Conservation (phyloP, 495 filamentous ascomycete genomes). For the Talaromyces adpressus region DNA sequence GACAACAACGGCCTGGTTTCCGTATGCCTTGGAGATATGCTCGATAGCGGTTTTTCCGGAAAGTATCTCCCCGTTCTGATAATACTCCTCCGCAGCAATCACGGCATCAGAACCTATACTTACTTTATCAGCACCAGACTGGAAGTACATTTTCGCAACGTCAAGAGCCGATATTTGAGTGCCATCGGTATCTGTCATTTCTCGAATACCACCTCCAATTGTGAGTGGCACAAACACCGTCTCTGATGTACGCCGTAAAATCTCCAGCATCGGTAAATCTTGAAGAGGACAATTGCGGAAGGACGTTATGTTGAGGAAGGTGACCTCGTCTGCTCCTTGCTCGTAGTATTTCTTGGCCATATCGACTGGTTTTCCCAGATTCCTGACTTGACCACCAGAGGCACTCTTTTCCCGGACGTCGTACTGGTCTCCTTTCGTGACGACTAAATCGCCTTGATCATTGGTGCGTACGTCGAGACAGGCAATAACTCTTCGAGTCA, state of each 20-base stretch:
- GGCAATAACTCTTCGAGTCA: slow-evolving; percentile 87
- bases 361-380: slow-evolving; percentile 92
- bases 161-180: slow-evolving; percentile 78
- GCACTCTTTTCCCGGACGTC: slow-evolving; percentile 91
- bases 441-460: slow-evolving; percentile 89
- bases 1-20: slow-evolving; percentile 94
- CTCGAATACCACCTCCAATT: slow-evolving; percentile 89
- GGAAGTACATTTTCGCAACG: slow-evolving; percentile 95
- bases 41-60: slow-evolving; percentile 86
- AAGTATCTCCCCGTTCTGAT: slow-evolving; percentile 55
- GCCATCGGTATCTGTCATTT: slow-evolving; percentile 86
- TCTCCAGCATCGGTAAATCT: slow-evolving; percentile 93
- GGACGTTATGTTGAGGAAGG: slow-evolving; percentile 95
- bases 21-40: slow-evolving; percentile 87
- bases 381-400: slow-evolving; percentile 70
- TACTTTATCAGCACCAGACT: slow-evolving; percentile 96
- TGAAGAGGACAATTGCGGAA: slow-evolving; percentile 90
- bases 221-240: slow-evolving; percentile 97
- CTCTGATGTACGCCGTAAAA: slow-evolving; percentile 75
- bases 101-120: slow-evolving; percentile 96
- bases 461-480: slow-evolving; percentile 97
- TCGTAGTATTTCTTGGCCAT: slow-evolving; percentile 93
- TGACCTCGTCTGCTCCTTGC: slow-evolving; percentile 93
- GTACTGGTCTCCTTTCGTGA: slow-evolving; percentile 98
- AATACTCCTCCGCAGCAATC: slow-evolving; percentile 83